Base-by-base conservation (phyloP, 2,329 filamentous ascomycete genomes). In the Verruconis gallopava region DNA sequence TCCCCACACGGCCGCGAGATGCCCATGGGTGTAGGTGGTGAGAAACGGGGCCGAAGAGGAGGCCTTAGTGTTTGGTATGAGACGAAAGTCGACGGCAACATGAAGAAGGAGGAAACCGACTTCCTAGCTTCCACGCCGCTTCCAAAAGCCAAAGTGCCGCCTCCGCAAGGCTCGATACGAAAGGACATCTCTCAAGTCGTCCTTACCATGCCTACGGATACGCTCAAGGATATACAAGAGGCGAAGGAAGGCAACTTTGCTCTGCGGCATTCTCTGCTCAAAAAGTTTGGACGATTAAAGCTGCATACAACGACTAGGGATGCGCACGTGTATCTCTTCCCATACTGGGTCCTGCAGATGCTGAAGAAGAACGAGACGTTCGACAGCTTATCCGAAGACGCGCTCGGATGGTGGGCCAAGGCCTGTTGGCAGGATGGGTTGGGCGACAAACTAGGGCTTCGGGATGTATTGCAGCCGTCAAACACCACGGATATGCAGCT, bases 361-460 rank as follows among this genome's bases (percentile, higher is more conserved):
- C 75, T 93, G 33, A 73, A 75, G 44, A 68, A 72, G 47, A 93
- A 95, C 53, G 80, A 88, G 21, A 77, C 73, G 9, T 75, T 98
- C 48, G 84, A 94, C 52, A 93, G 80, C 43, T 78, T 98, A 37
- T 83, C 82, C 21, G 89, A 96, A 58, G 89, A 96, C 54, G 77
- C 95, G 4, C 68, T 96, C 13, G 86, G 88, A 4, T 94, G 85
- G 82, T 94, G 88, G 86, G 85, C 88, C 22, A 96, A 96, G 59
- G 78, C 89, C 1, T 78, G 79, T 42, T 98, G 91, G 91, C 88
- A 96, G 59, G 68, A 73, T 3, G 83, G 85, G 0, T 67, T 95
- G 3, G 75, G 74, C 1, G 75, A 81, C 40, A 95, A 93, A 60
- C 69, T 96, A 5, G 74, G 78, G 1, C 64, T 94, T 40, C 66